Conservation (phyloP, 1,139 yeast genomes). For the Taphrina confusa region DNA sequence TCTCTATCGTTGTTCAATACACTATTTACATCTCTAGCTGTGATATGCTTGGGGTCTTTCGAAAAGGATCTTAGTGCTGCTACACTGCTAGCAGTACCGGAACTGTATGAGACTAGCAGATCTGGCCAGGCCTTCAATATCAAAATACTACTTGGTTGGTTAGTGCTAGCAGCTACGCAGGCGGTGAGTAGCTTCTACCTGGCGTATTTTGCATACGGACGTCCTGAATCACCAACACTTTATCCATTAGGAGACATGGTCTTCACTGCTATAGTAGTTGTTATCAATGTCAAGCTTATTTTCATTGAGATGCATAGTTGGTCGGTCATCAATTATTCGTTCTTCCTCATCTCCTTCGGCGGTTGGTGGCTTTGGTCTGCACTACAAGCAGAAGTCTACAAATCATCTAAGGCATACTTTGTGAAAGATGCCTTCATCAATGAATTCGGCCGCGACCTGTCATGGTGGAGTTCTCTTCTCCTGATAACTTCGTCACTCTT, state of each 20-base stretch:
- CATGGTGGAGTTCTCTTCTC: constrained; percentile 83
- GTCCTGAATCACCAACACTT: constrained; percentile 48
- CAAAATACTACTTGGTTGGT: constrained; percentile 71
- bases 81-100: constrained; percentile 88
- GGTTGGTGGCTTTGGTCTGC: constrained; percentile 91
- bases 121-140: constrained; percentile 73
- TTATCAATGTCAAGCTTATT: constrained; percentile 77
- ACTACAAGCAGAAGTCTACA: constrained; percentile 68
- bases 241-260: constrained; percentile 78
- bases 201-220: constrained; percentile 61
- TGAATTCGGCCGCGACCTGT: constrained; percentile 72
- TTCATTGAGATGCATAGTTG: constrained; percentile 81
- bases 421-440: constrained; percentile 67
- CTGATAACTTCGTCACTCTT: constrained; percentile 56
- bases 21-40: constrained; percentile 88
- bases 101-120: constrained; percentile 73
- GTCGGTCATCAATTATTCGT: constrained; percentile 68
- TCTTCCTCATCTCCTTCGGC: constrained; percentile 70
- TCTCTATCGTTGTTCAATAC: constrained; percentile 96
- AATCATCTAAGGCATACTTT: constrained; percentile 64
- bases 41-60: constrained; percentile 89
- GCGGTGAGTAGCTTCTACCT: constrained; percentile 67
- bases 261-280: constrained; percentile 67
- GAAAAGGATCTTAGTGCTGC: constrained; percentile 88
- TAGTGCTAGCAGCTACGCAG: constrained; percentile 71